These are phyloP conservation scores for Penicillium sp. DNA, from an alignment of 2,329 filamentous ascomycete genomes.

Conservation along the genomic window DNA sequence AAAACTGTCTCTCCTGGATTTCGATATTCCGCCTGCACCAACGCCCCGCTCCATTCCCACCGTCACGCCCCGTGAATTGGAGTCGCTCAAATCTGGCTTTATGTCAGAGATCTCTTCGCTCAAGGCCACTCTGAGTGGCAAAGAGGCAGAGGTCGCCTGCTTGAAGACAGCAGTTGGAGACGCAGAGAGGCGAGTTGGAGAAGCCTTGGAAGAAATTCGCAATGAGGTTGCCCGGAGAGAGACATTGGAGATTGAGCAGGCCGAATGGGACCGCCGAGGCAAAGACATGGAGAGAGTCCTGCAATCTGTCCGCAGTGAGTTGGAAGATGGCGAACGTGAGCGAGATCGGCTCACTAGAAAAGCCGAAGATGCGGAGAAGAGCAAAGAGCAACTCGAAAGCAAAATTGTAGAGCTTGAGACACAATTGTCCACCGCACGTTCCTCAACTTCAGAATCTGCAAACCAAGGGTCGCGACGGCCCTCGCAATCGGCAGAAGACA, in stretches of 20 bases:
- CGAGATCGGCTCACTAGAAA: conserved; percentile 75
- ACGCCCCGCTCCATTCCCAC: conserved; percentile 89
- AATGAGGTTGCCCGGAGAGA: conserved; percentile 73
- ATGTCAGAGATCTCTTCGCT: conserved; percentile 93
- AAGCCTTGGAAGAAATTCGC: conserved; percentile 78
- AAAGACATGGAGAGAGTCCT: conserved; percentile 83
- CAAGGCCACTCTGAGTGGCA: conserved; percentile 85
- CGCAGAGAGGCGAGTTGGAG: conserved; percentile 87
- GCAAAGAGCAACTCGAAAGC: conserved; percentile 46
- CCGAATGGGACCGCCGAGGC: conserved; percentile 80
- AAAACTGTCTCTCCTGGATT: conserved; percentile 76
- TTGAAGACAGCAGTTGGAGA: conserved; percentile 85
- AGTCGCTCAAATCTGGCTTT: conserved; percentile 87
- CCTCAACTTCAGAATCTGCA: conserved; percentile 27
- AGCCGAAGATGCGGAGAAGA: conserved; percentile 73
- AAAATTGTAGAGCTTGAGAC: conserved; percentile 49
- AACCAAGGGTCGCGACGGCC: conserved; percentile 25
- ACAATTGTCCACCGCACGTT: conserved; percentile 45
- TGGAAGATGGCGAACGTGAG: conserved; percentile 75
- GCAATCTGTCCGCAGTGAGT: conserved; percentile 77
- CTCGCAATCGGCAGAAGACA: conserved; percentile 48
- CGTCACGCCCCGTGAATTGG: conserved; percentile 87
- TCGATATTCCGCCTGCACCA: conserved; percentile 89
- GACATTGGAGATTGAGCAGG: conserved; percentile 71
- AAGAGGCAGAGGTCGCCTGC: conserved; percentile 86